Evolutionary conservation across 805 yeast genomes (phyloP).

Genomic region (Zygotorulaspora florentina): DNA sequence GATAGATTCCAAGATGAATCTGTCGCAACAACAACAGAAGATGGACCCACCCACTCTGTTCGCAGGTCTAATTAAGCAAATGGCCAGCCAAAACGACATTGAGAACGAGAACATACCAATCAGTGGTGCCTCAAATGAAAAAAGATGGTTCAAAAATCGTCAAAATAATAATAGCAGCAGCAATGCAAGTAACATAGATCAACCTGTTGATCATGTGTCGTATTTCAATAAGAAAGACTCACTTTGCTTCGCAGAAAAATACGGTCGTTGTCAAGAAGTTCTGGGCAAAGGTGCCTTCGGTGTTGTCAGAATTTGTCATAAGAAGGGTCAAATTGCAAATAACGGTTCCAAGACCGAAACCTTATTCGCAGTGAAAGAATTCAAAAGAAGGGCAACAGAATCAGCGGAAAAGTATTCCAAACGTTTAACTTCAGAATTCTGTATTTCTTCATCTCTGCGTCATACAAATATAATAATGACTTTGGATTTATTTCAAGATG

Average conservation of each 20-base stretch:
- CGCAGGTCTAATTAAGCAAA: constrained; percentile 61
- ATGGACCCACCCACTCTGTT: constrained; percentile 64
- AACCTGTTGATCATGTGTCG: background rate
- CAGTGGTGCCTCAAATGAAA: constrained; percentile 35
- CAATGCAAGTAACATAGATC: constrained; percentile 1
- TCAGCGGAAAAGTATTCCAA: constrained; percentile 63
- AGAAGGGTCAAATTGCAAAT: constrained; percentile 38
- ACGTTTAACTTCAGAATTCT: constrained; percentile 75
- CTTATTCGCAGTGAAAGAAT: constrained; percentile 84
- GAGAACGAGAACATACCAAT: constrained; percentile 30
- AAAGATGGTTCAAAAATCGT: constrained; percentile 13
- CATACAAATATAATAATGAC: constrained; percentile 77
- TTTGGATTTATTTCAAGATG: constrained; percentile 71
- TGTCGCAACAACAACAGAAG: constrained; percentile 4
- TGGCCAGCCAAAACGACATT: constrained; percentile 42
- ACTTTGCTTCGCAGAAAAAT: constrained; percentile 68
- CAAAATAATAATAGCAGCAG: background rate
- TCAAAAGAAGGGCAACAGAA: constrained; percentile 58
- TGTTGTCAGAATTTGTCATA: constrained; percentile 84
- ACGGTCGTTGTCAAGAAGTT: constrained; percentile 92
- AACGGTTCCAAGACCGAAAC: constrained; percentile 38
- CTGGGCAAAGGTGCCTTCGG: constrained; percentile 95
- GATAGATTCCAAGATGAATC: constrained; percentile 27
- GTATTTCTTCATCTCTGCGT: constrained; percentile 72
- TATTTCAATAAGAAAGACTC: constrained; percentile 11